A percentile compares a stretch with the other conserved stretches of the same genome.
Evolutionary conservation across 2,329 filamentous ascomycete species (phyloP).

Genomic region (Pseudophaeomoniella oleicola): DNA sequence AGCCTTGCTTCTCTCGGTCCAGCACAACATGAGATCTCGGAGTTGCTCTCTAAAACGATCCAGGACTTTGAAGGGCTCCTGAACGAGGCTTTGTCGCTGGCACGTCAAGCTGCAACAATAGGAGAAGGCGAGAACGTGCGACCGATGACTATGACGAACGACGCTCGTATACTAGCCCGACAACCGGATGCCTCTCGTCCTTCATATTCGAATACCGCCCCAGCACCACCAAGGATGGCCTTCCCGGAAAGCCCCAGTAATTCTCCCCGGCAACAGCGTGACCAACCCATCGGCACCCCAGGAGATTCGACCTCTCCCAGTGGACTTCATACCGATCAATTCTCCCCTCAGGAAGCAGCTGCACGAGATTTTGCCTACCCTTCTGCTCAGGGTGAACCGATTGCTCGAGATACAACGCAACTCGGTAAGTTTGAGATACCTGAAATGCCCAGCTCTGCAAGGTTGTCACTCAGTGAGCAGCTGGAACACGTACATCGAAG

Average conservation of each 20-base stretch:
- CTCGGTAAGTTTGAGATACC: background rate
- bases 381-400: background rate
- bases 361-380: background rate
- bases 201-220: conserved; percentile 23
- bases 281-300: background rate
- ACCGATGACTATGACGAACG: conserved; percentile 9
- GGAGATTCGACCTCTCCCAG: background rate
- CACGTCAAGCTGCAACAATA: conserved; percentile 17
- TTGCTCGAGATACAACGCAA: background rate
- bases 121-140: background rate
- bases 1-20: background rate
- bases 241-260: background rate
- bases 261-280: background rate
- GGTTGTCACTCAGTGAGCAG: background rate
- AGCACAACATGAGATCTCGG: background rate
- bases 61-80: conserved; percentile 19
- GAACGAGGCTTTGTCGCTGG: conserved; percentile 21
- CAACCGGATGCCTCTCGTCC: background rate
- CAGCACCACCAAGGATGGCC: background rate
- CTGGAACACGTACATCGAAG: background rate
- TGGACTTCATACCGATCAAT: no score
- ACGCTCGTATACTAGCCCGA: background rate
- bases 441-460: background rate
- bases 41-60: conserved; percentile 16
- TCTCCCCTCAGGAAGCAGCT: no score